Conservation (phyloP, 2,329 filamentous ascomycete species). For the Aspergillus thermomutatus region DNA sequence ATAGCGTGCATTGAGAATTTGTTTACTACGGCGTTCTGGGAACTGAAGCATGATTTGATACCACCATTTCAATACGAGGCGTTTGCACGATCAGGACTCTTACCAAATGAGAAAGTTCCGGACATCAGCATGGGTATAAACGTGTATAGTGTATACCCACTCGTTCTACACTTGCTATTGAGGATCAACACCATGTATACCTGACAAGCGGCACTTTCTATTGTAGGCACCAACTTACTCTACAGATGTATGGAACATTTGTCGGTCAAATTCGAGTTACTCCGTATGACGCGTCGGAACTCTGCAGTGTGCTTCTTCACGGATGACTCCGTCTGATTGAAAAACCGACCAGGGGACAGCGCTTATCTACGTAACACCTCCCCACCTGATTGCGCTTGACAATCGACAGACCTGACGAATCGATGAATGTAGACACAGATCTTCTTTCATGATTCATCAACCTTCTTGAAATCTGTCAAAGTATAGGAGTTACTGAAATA, state of each 20-base stretch:
- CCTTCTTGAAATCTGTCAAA: no score
- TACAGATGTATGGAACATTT: no score
- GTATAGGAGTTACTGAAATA: no score
- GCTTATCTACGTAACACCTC: background rate
- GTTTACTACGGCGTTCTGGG: conserved; percentile 18
- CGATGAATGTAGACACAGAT: background rate
- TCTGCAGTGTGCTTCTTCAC: background rate
- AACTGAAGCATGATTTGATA: conserved; percentile 17
- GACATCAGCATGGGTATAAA: background rate
- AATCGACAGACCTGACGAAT: background rate
- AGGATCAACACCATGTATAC: no score
- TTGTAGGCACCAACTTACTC: background rate
- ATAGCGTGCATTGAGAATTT: background rate
- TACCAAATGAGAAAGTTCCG: background rate
- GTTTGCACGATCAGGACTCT: background rate
- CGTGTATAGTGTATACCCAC: background rate
- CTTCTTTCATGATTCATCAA: background rate
- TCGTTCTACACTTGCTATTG: background rate
- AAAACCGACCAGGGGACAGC: background rate
- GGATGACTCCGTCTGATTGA: background rate
- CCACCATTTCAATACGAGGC: conserved; percentile 3
- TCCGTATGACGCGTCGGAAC: background rate
- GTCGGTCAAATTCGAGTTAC: background rate
- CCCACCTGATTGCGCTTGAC: background rate
- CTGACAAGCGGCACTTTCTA: background rate